Base-by-base conservation (phyloP, 805 yeast species). In the Lipomyces chichibuensis region DNA sequence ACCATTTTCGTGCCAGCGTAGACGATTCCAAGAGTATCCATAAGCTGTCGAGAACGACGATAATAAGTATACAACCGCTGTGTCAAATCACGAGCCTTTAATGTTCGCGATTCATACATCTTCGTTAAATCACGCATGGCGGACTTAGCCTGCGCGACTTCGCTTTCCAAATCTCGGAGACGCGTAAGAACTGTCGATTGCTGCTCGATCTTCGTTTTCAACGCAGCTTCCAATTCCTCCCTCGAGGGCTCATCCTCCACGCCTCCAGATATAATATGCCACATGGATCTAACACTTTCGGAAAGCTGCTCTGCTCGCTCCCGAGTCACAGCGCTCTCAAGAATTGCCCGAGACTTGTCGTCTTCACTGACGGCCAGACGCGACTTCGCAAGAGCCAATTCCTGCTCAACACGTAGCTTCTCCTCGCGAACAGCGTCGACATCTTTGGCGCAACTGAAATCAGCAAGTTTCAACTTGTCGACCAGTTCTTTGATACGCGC, bases 61-160 rank as follows among this genome's bases (percentile, higher is more conserved):
- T 77, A 74, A 14, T 73, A 70, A 4, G 78, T 75, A 61, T 74
- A 77, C 33, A 81, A 72, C 35, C 80, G 73, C 51, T 80, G 81
- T 60, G 84, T 80, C 63, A 86, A 69, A 57, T 81, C 84, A 57
- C 80, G 78, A 17, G 84, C 74, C 65, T 83, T 82, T 25, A 71
- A 71, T 6, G 64, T 63, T 29, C 70, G 62, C 37, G 66, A 65
- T 6, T 65, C 70, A 25, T n/a, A 60, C 27, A 35, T 32, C 37
- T 37, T 35, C 13, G 54, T 60, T 52, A 63, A 17, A 37, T 35
- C 60, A 20, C n/a, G 33, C 17, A 57, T 23, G 6, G 56, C 23
- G 20, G 57, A 8, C 54, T 60, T 56, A 9, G 52, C 25, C 27
- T 43, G n/a, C 17, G 66, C 61, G 9, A 51, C 46, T 13, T 66